Base-by-base conservation (phyloP, 352 stramenopile genomes). In the Globisporangium yorkense region DNA sequence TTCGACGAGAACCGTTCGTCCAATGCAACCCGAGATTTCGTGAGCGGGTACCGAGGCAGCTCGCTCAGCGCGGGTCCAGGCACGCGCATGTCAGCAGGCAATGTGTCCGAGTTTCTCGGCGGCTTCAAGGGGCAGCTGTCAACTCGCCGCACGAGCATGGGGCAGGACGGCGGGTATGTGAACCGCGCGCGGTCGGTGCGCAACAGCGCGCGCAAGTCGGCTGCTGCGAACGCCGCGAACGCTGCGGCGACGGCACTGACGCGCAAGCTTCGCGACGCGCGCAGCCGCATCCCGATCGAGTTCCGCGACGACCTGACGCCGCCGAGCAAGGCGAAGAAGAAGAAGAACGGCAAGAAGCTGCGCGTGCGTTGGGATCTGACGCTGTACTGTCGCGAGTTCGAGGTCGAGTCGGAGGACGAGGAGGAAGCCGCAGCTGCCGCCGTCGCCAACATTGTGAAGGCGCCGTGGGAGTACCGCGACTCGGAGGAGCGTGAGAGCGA, bases 51-150 rank as follows among this genome's bases (percentile, higher is more conserved):
- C 33, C 40, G 41, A 12, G 40, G 57, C 12, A 39, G 24, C 15
- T 62, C 57, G 40, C 49, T 62, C 40, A 37, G 62, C 47, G 44
- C 59, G 12, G 54, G 59, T 0, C 47, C 63, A 2, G 69, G 68
- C 54, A 69, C 68, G 51, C 62, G 71, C 54, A 61, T 77, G 61
- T 79, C 69, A 48, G 72, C 70, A 13, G 63, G 63, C 63, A 20
- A 89, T 51, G 73, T 89, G 33, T 70, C 73, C 31, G 77, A 82
- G n/a, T 89, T 89, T 56, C 67, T 89, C 18, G 79, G 79, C 27
- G 78, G 78, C 21, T 89, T 77, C 53, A 87, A 86, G 61, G 66
- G 71, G 29, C 72, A 85, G 35, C 65, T 78, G 13, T 80, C 67
- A 39, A 44, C 37, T 12, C 59, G 68, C 8, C 70, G 75, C 54